Evolutionary conservation across 768 basidiomycete species (phyloP).

Genomic region (Glaciozyma martinii): DNA sequence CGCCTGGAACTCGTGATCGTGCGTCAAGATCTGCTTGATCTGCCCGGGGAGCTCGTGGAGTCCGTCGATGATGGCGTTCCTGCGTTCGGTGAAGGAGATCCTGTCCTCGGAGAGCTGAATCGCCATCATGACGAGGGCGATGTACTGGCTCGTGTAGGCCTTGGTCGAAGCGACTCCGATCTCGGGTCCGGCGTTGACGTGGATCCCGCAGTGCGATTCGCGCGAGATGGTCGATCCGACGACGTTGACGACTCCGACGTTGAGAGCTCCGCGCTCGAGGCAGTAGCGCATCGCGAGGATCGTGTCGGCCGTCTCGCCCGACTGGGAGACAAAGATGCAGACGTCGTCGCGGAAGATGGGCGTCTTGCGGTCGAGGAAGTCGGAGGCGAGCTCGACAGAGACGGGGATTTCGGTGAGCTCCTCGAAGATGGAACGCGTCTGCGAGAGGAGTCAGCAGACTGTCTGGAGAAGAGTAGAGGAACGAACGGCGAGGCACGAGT

Average conservation of each 20-base stretch:
- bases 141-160: conserved; percentile 43
- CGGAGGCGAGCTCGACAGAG: conserved; percentile 90
- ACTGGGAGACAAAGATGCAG: conserved; percentile 91
- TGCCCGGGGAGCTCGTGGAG: conserved; percentile 80
- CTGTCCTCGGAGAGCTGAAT: conserved; percentile 95
- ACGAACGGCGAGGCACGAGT: conserved; percentile 74
- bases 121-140: conserved; percentile 97
- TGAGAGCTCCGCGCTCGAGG: conserved; percentile 89
- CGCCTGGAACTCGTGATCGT: conserved; percentile 66
- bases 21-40: conserved; percentile 76
- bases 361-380: conserved; percentile 97
- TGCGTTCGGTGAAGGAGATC: conserved; percentile 79
- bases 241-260: conserved; percentile 90
- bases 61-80: conserved; percentile 86
- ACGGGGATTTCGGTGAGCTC: conserved; percentile 98
- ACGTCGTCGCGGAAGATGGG: conserved; percentile 99
- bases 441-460: not conserved
- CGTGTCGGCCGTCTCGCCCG: conserved; percentile 97
- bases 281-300: conserved; percentile 94
- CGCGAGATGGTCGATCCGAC: conserved; percentile 87
- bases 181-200: conserved; percentile 98
- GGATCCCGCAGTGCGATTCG: conserved; percentile 97
- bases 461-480: not conserved
- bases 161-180: conserved; percentile 99
- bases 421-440: conserved; percentile 91